phyloP scores from a whole-genome alignment of 768 basidiomycete species.

The Phanerochaete carnosa region DNA sequence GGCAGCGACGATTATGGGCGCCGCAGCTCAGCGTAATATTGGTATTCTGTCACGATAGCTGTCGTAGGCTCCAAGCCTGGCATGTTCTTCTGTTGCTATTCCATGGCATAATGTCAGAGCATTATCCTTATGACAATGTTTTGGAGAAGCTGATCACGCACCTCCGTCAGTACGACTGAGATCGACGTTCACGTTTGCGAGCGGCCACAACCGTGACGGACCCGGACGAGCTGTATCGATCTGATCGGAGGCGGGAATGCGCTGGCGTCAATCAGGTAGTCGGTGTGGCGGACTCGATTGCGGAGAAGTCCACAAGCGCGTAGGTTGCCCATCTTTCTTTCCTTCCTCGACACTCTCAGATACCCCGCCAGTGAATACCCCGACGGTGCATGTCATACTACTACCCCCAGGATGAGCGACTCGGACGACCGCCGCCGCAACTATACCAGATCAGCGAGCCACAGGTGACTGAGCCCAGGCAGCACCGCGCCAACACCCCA shows the following conservation, averaged over 20 bases:
- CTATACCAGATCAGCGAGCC: slow-evolving; percentile 5
- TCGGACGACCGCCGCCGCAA: slow-evolving; percentile 10
- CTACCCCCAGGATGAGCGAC: not conserved
- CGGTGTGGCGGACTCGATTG: not conserved
- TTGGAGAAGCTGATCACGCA: too few species aligned
- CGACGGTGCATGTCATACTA: not conserved
- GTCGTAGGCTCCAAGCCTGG: too few species aligned
- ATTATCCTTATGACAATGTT: too few species aligned
- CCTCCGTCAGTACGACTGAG: too few species aligned
- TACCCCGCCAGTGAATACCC: not conserved
- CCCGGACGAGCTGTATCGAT: too few species aligned
- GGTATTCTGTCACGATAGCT: too few species aligned
- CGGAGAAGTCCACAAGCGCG: not conserved
- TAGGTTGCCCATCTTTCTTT: not conserved
- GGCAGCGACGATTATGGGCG: too few species aligned
- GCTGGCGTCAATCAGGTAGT: not conserved
- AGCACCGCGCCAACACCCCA: slow-evolving; percentile 10
- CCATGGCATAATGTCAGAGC: too few species aligned
- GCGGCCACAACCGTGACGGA: too few species aligned
- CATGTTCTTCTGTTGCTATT: too few species aligned
- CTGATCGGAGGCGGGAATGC: not conserved
- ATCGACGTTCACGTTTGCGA: too few species aligned
- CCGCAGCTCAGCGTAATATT: too few species aligned
- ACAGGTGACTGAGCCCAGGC: not conserved
- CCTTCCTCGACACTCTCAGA: not conserved